phyloP scores from a whole-genome alignment of 2,329 filamentous ascomycete genomes.

The Aureobasidium namibiae region DNA sequence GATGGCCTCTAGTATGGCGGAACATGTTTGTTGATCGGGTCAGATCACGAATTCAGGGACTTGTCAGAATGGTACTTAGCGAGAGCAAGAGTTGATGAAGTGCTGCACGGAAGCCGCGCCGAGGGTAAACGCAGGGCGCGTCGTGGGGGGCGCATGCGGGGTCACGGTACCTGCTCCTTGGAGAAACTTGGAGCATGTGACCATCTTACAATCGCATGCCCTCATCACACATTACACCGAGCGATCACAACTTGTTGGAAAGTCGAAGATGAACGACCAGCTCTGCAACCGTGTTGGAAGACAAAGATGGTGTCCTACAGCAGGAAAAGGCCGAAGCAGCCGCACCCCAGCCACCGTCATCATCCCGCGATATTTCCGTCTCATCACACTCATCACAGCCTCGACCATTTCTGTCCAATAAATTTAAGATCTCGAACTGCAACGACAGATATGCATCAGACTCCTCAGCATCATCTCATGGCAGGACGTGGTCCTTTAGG shows the following conservation, averaged over 20 bases:
- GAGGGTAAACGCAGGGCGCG: conserved; percentile 8
- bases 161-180: background rate
- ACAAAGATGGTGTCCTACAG: background rate
- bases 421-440: background rate
- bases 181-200: background rate
- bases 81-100: background rate
- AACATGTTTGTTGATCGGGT: background rate
- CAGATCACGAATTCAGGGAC: background rate
- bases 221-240: background rate
- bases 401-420: background rate
- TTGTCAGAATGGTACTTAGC: background rate
- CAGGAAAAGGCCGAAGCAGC: background rate
- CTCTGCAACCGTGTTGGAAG: background rate
- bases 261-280: background rate
- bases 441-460: background rate
- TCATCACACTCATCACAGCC: background rate
- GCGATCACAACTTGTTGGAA: background rate
- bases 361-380: background rate
- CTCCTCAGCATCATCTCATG: background rate
- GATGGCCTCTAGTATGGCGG: conserved; percentile 14
- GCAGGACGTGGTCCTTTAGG: too few relatives aligned
- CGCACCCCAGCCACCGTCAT: background rate
- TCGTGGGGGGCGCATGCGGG: conserved; percentile 2
- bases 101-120: background rate
- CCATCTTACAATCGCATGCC: background rate